phyloP scores from a whole-genome alignment of 768 basidiomycete genomes.

The Cytidiella melzeri region DNA sequence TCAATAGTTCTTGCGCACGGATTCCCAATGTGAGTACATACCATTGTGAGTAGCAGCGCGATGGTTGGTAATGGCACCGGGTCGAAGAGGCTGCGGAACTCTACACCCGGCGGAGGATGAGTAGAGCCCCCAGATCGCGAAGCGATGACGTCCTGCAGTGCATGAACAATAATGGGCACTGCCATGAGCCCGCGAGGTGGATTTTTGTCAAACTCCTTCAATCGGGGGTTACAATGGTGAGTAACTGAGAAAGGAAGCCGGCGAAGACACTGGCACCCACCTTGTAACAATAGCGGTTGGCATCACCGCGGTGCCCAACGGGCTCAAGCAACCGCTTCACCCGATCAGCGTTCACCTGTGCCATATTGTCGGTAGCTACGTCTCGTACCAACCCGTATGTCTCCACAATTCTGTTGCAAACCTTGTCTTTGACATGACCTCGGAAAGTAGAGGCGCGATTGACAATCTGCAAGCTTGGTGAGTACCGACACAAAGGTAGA shows the following conservation, averaged over 20 bases:
- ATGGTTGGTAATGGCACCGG: not conserved
- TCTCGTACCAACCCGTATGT: no score
- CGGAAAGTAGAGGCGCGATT: not conserved
- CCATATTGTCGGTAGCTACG: not conserved
- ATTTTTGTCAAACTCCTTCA: not conserved
- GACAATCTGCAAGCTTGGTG: not conserved
- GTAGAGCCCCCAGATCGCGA: no score
- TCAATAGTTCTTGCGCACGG: not conserved
- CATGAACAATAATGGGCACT: not conserved
- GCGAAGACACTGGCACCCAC: not conserved
- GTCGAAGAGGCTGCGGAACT: not conserved
- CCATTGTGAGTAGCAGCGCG: conserved; percentile 2
- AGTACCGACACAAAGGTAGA: not conserved
- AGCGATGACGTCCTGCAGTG: no score
- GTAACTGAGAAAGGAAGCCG: not conserved
- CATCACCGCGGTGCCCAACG: not conserved
- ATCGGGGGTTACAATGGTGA: not conserved
- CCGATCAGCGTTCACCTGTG: not conserved
- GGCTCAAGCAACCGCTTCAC: not conserved
- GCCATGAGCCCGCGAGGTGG: not conserved
- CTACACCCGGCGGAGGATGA: no score
- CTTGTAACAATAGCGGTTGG: not conserved
- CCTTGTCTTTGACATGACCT: not conserved
- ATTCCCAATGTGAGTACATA: not conserved
- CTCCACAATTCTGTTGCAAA: not conserved